These are phyloP conservation scores for Fistulifera solaris DNA, from an alignment of 108 stramenopile genomes.

Conservation along the genomic window DNA sequence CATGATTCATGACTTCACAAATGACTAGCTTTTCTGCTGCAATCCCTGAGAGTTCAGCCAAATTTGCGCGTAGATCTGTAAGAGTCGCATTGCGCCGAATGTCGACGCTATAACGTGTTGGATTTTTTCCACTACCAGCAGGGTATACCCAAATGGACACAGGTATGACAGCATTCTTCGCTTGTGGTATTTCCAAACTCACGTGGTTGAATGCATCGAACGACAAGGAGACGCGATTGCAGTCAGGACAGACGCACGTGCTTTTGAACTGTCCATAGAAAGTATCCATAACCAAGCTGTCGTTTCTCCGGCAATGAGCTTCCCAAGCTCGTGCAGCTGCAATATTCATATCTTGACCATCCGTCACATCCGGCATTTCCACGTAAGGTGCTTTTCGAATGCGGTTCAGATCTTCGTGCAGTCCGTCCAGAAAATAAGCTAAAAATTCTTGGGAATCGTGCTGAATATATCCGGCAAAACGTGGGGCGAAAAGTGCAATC, in stretches of 20 bases:
- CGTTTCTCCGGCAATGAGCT: conserved; percentile 53
- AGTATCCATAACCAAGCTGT: conserved; percentile 64
- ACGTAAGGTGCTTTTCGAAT: conserved; percentile 86
- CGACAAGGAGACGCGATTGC: conserved; percentile 73
- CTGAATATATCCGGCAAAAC: conserved; percentile 62
- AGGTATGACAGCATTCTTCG: conserved; percentile 1
- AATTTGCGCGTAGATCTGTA: neutral
- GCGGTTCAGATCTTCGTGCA: conserved; percentile 96
- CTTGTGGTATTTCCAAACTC: conserved; percentile 64
- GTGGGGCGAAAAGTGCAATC: conserved; percentile 60
- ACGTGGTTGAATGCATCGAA: conserved; percentile 90
- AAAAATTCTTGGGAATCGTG: conserved; percentile 95
- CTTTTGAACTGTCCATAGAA: conserved; percentile 78
- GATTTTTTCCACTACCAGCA: neutral
- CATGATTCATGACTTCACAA: neutral
- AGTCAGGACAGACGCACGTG: conserved; percentile 82
- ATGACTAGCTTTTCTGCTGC: neutral
- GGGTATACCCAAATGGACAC: neutral
- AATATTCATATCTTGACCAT: conserved; percentile 47
- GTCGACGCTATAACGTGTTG: neutral
- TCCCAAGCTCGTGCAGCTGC: conserved; percentile 70
- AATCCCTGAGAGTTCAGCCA: neutral
- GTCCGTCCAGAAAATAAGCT: conserved; percentile 82
- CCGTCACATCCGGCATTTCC: conserved; percentile 64
- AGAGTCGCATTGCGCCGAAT: neutral